A percentile compares a stretch with the other conserved stretches of the same genome.
phyloP scores from a whole-genome alignment of 2,329 filamentous ascomycete genomes.

The Clonostachys solani region DNA sequence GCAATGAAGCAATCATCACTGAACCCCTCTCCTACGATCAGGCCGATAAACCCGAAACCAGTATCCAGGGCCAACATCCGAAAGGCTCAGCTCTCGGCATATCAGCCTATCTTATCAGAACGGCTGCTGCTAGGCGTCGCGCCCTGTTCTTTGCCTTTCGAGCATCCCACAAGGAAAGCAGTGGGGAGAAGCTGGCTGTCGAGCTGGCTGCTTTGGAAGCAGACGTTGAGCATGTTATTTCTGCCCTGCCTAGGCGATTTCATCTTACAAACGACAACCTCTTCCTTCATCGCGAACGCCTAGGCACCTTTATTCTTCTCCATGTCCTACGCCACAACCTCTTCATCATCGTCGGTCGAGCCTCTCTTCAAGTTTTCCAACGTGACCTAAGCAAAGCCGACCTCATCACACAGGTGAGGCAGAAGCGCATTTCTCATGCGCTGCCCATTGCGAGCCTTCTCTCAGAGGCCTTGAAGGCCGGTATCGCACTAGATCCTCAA shows the following conservation, averaged over 20 bases:
- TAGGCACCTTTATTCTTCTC: background rate
- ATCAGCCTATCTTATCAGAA: background rate
- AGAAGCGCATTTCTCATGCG: background rate
- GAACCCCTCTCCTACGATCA: background rate
- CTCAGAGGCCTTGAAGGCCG: background rate
- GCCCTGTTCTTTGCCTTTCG: background rate
- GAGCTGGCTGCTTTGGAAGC: background rate
- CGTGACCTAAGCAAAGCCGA: background rate
- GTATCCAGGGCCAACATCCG: background rate
- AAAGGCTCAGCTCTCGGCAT: background rate
- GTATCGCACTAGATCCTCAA: background rate
- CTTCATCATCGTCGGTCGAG: background rate
- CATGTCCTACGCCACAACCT: background rate
- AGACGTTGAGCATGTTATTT: background rate
- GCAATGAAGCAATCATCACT: background rate
- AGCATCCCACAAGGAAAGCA: background rate
- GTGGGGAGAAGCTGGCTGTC: background rate
- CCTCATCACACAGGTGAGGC: background rate
- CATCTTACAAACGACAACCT: background rate
- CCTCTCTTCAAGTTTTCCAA: background rate
- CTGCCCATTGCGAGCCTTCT: background rate
- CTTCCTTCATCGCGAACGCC: background rate
- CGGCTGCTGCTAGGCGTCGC: background rate
- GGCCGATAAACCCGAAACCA: too few species aligned
- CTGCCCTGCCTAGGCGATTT: background rate